Percentiles rank a stretch among this genome's conserved stretches.
Evolutionary conservation across 768 basidiomycete genomes (phyloP).

Genomic region (Amanita subjunquillea): DNA sequence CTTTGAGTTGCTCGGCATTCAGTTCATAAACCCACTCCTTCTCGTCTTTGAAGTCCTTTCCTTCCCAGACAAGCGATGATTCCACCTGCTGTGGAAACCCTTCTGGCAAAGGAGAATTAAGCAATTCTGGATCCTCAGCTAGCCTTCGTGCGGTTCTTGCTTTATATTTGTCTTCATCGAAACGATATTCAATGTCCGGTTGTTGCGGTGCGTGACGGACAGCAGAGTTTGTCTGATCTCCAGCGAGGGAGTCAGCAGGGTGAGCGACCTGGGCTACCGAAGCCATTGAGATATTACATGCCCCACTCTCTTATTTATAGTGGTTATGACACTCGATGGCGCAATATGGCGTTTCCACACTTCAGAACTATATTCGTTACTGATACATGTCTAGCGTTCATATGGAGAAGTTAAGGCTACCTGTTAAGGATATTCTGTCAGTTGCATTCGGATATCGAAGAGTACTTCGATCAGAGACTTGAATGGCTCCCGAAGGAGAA

Average conservation of each 20-base stretch:
- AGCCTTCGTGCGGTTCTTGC: slow-evolving; percentile 25
- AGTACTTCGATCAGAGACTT: slow-evolving; percentile 51
- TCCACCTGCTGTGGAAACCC: slow-evolving; percentile 26
- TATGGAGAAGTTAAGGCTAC: no score
- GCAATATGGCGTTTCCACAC: not conserved
- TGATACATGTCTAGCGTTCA: no score
- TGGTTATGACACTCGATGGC: not conserved
- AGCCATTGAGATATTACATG: not conserved
- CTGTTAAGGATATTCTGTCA: no score
- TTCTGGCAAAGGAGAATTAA: slow-evolving; percentile 17
- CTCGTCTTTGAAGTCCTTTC: slow-evolving; percentile 29
- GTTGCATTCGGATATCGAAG: no score
- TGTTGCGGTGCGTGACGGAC: slow-evolving; percentile 9
- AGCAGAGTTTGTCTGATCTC: not conserved
- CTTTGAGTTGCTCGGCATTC: slow-evolving; percentile 18
- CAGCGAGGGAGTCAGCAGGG: not conserved
- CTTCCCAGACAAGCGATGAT: slow-evolving; percentile 32
- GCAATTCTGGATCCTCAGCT: slow-evolving; percentile 21
- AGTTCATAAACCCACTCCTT: slow-evolving; percentile 30
- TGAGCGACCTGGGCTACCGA: not conserved
- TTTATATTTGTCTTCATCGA: slow-evolving; percentile 27
- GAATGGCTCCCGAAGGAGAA: slow-evolving; percentile 70
- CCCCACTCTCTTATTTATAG: not conserved
- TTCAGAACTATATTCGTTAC: no score
- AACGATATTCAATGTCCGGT: slow-evolving; percentile 30